Conservation (phyloP, 345 rosid species). For the Firmiana major region DNA sequence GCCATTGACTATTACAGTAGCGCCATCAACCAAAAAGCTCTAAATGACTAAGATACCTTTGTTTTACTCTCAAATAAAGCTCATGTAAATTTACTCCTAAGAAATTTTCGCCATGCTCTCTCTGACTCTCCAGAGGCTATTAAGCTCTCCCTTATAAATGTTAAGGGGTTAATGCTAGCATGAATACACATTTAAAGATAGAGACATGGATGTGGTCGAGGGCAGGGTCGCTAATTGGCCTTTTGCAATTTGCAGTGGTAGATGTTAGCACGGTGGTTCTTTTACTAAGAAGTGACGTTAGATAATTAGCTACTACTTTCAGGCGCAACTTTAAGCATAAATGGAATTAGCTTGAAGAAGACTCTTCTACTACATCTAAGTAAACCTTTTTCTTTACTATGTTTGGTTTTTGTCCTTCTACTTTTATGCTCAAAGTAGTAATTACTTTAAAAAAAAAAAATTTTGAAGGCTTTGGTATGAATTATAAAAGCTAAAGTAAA, state of each 20-base stretch:
- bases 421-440: background rate
- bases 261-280: conserved; percentile 88
- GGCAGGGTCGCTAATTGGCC: too few relatives aligned
- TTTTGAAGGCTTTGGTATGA: too few relatives aligned
- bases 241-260: too few relatives aligned
- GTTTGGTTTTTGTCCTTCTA: background rate
- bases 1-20: conserved; percentile 80
- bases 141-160: too few relatives aligned
- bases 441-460: conserved; percentile 3
- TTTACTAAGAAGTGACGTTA: conserved; percentile 74
- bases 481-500: conserved; percentile 11
- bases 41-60: conserved; percentile 62
- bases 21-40: conserved; percentile 63
- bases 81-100: too few relatives aligned
- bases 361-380: conserved; percentile 4
- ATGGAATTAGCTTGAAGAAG: conserved; percentile 81
- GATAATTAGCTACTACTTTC: conserved; percentile 70
- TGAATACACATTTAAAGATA: too few relatives aligned
- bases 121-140: too few relatives aligned
- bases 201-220: too few relatives aligned
- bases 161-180: too few relatives aligned
- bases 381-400: conserved; percentile 19
- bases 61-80: too few relatives aligned
- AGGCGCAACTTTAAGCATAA: conserved; percentile 84
- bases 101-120: too few relatives aligned